Evolutionary conservation across 176 grass and related monocot species (phyloP).

Genomic region (Eragrostis nindensis): DNA sequence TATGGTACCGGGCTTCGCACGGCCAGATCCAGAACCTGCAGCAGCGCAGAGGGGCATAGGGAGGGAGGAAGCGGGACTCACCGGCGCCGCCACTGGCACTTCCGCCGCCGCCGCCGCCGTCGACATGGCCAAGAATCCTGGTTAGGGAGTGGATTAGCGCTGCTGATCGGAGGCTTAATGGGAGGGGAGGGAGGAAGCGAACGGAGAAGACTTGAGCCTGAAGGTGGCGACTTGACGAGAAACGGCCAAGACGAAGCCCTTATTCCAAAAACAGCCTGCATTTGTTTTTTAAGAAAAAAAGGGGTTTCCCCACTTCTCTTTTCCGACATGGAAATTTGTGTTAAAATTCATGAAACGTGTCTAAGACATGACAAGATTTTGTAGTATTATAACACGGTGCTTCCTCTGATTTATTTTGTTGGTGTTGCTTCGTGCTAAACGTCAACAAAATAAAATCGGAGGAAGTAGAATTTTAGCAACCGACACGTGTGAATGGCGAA

Average conservation of each 20-base stretch:
- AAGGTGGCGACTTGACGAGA: background rate
- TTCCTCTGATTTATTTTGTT: too few relatives aligned
- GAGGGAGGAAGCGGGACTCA: conserved; percentile 9
- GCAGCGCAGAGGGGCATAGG: background rate
- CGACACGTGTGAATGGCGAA: too few relatives aligned
- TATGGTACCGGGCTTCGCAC: background rate
- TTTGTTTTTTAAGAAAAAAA: background rate
- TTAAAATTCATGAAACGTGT: too few relatives aligned
- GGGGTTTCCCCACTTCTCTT: too few relatives aligned
- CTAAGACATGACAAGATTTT: too few relatives aligned
- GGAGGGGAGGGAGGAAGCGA: background rate
- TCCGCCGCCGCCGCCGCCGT: conserved; percentile 13
- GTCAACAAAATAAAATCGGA: too few relatives aligned
- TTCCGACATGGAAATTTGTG: too few relatives aligned
- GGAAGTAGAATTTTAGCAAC: too few relatives aligned
- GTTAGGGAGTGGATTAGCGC: too few relatives aligned
- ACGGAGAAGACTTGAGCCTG: background rate
- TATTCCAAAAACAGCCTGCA: too few relatives aligned
- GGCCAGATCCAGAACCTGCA: conserved; percentile 38
- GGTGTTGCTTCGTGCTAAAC: too few relatives aligned
- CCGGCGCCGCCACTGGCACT: conserved; percentile 37
- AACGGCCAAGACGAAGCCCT: background rate
- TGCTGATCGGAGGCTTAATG: background rate
- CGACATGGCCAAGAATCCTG: conserved; percentile 25
- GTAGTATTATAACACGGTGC: too few relatives aligned